These are phyloP conservation scores for Lipomyces orientalis DNA, from an alignment of 805 yeast species.

Conservation along the genomic window DNA sequence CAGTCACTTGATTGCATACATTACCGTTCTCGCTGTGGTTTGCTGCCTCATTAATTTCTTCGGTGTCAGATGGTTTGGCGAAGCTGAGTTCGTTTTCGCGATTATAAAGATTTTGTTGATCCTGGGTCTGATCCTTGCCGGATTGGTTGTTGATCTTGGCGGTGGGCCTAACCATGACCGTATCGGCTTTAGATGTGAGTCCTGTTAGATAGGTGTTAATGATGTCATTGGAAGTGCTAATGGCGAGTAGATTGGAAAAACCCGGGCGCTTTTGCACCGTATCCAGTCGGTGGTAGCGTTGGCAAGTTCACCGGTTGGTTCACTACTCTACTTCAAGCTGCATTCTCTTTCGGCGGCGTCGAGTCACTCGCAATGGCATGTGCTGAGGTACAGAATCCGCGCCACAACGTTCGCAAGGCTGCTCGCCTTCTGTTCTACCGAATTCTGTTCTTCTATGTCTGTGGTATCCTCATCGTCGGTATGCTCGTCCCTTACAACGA, in stretches of 20 bases:
- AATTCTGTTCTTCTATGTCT: slow-evolving; percentile 67
- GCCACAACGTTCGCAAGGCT: slow-evolving; percentile 76
- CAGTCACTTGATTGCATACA: slow-evolving; percentile 57
- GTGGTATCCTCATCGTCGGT: slow-evolving; percentile 81
- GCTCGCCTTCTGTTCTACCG: slow-evolving; percentile 76
- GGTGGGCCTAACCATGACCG: slow-evolving; percentile 80
- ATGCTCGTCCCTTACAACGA: slow-evolving; percentile 75
- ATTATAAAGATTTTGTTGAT: slow-evolving; percentile 67
- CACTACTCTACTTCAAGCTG: slow-evolving; percentile 67
- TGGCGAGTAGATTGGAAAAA: slow-evolving; percentile 54
- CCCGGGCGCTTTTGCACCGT: slow-evolving; percentile 67
- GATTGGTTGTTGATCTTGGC: slow-evolving; percentile 69
- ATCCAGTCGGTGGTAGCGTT: slow-evolving; percentile 48
- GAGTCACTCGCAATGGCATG: slow-evolving; percentile 86
- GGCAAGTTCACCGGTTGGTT: slow-evolving; percentile 68
- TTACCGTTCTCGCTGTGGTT: slow-evolving; percentile 55
- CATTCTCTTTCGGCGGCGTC: slow-evolving; percentile 82
- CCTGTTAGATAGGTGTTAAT: not conserved
- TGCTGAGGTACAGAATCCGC: slow-evolving; percentile 76
- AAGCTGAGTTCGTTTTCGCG: slow-evolving; percentile 61
- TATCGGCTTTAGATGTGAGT: slow-evolving; percentile 63
- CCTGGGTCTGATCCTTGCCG: slow-evolving; percentile 67
- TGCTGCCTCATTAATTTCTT: slow-evolving; percentile 52
- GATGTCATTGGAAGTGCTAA: not conserved
- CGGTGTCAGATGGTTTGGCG: slow-evolving; percentile 56